Evolutionary conservation across 2,329 filamentous ascomycete species (phyloP).

Genomic region (Penicillium sp.): DNA sequence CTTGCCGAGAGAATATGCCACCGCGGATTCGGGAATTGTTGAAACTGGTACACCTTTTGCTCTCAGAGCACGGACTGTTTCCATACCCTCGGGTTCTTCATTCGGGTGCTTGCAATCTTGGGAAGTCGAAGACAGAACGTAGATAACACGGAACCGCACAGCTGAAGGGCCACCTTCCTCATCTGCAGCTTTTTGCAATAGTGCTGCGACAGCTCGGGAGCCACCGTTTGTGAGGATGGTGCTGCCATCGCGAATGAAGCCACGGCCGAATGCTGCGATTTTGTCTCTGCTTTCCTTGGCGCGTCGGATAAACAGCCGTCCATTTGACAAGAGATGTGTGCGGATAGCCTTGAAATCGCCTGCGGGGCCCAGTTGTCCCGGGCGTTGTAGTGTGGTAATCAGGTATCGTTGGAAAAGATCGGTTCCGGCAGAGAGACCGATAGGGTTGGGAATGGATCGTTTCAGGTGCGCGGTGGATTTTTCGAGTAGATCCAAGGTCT

Average conservation of each 20-base stretch:
- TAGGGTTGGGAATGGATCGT: slow-evolving; percentile 76
- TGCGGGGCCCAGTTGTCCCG: slow-evolving; percentile 51
- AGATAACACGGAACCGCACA: slow-evolving; percentile 79
- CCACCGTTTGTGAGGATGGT: slow-evolving; percentile 90
- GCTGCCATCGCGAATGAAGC: slow-evolving; percentile 74
- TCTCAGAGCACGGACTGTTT: slow-evolving; percentile 70
- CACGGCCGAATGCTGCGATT: slow-evolving; percentile 76
- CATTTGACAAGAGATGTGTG: slow-evolving; percentile 80
- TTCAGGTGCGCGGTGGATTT: slow-evolving; percentile 76
- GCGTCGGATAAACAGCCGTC: slow-evolving; percentile 78
- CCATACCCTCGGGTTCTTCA: slow-evolving; percentile 61
- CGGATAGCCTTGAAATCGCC: slow-evolving; percentile 80
- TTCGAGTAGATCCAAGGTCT: slow-evolving; percentile 84
- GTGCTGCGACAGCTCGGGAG: slow-evolving; percentile 75
- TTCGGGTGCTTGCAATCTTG: slow-evolving; percentile 28
- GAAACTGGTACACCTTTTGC: slow-evolving; percentile 77
- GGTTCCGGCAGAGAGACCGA: slow-evolving; percentile 88
- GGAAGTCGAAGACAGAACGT: slow-evolving; percentile 56
- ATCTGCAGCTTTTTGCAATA: slow-evolving; percentile 73
- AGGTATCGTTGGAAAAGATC: slow-evolving; percentile 95
- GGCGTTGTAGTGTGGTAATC: slow-evolving; percentile 66
- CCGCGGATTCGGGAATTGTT: slow-evolving; percentile 71
- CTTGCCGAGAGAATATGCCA: slow-evolving; percentile 75
- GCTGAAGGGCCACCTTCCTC: slow-evolving; percentile 55
- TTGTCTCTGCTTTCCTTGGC: slow-evolving; percentile 81